Evolutionary conservation across 2,329 filamentous ascomycete genomes (phyloP).

Genomic region (Diplodia mutila): DNA sequence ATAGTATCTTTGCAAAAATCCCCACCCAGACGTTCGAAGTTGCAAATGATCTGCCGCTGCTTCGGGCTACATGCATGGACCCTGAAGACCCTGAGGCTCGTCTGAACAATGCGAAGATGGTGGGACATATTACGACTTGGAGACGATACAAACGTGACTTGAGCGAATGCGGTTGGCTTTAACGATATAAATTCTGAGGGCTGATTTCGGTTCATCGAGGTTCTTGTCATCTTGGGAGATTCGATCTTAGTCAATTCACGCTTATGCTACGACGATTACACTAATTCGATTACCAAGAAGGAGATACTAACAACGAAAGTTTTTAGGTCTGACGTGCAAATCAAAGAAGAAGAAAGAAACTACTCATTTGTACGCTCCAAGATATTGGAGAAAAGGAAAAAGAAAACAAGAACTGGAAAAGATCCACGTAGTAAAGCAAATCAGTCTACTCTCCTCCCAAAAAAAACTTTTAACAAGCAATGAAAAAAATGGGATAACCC

Average conservation of each 20-base stretch:
- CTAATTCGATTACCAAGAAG: background rate
- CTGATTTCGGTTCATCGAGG: no score
- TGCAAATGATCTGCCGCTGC: no score
- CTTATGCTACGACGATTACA: background rate
- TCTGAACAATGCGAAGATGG: no score
- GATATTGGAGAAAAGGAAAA: background rate
- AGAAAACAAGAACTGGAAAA: background rate
- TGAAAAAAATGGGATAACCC: background rate
- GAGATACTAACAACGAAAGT: background rate
- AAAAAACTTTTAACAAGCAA: background rate
- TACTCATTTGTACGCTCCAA: background rate
- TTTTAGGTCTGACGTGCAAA: background rate
- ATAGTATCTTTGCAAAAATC: no score
- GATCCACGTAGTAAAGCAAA: background rate
- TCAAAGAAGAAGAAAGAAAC: background rate
- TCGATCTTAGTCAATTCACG: background rate
- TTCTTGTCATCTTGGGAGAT: background rate
- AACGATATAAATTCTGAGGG: no score
- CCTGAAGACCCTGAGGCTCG: no score
- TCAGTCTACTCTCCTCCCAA: background rate
- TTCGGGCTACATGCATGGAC: no score
- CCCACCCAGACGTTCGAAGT: no score
- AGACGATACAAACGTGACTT: no score
- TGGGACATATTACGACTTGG: no score
- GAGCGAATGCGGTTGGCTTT: no score